Base-by-base conservation (phyloP, 2,329 filamentous ascomycete species). In the Parastagonospora avenae region DNA sequence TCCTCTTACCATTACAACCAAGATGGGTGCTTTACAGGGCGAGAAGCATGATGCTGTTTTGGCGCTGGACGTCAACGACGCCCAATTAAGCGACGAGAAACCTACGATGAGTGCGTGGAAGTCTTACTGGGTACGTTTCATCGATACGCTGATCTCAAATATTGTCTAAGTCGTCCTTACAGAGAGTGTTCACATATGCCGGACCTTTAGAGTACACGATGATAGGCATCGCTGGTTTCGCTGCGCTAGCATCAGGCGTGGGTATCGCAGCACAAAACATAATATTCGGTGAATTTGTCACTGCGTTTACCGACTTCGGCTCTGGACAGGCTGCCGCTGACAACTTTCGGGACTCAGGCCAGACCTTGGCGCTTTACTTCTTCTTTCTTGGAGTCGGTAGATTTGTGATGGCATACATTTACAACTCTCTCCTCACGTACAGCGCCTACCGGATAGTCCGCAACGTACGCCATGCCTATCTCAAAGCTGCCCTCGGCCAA, bases 401-500 rank as follows among this genome's bases (percentile, higher is more conserved):
- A 39, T 19, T 57, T 12, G 42, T 48, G 5, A 38, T 43, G 32
- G 40, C 51, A 4, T 57, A 57, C 48, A 50, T 52, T 16, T 57
- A 57, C 48, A 54, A 54, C 42, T 42, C 43, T 28, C 42, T 57
- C 4, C 37, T 54, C 10, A 57, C 54, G 29, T 57, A 49, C 32
- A 49, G 37, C 29, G 43, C 54, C 9, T 54, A 54, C 10, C 40
- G 54, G 1, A 54, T 57, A 7, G 45, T 57, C 15, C 44, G 54
- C 7, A 57, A 54, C 27, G 39, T 57, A 10, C 54, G 54, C 2
- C 41, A 52, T 28, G 44, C 42, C 4, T 57, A 57, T 19, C 47
- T 57, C 37, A 51, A 49, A 32, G 36, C 54, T 8, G 54, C 54
- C 0, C 19, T 54, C n/a, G 45, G 66, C 11, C 66, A 71, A 52